Conservation (phyloP, 805 yeast genomes). For the Metschnikowia hibisci region DNA sequence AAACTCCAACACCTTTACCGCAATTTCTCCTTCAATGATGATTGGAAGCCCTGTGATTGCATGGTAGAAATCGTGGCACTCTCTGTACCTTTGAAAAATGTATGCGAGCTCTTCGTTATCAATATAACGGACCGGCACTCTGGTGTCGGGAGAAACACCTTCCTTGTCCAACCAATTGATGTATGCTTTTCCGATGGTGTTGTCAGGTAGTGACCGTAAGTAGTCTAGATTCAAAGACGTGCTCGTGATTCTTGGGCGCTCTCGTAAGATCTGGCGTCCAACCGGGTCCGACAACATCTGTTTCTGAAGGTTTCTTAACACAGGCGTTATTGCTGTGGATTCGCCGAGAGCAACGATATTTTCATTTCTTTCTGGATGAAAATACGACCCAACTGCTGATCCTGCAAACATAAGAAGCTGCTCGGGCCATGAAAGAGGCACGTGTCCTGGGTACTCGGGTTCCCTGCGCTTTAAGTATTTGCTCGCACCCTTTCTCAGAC, state of each 20-base stretch:
- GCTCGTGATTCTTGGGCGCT: slow-evolving; percentile 79
- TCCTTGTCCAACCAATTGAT: slow-evolving; percentile 78
- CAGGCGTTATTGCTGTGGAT: slow-evolving; percentile 72
- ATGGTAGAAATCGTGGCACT: slow-evolving; percentile 96
- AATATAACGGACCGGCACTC: slow-evolving; percentile 82
- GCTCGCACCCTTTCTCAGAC: slow-evolving; percentile 18
- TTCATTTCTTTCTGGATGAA: slow-evolving; percentile 72
- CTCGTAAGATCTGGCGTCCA: slow-evolving; percentile 76
- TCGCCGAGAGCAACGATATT: slow-evolving; percentile 86
- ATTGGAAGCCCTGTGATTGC: slow-evolving; percentile 88
- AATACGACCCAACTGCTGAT: slow-evolving; percentile 73
- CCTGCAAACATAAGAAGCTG: slow-evolving; percentile 60
- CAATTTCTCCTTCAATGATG: slow-evolving; percentile 92
- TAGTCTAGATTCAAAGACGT: slow-evolving; percentile 60
- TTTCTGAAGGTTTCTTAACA: slow-evolving; percentile 57
- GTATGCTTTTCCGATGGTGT: slow-evolving; percentile 77
- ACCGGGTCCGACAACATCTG: slow-evolving; percentile 71
- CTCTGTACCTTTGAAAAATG: slow-evolving; percentile 90
- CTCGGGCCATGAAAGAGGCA: slow-evolving; percentile 67
- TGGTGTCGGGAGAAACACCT: slow-evolving; percentile 89
- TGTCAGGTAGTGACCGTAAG: slow-evolving; percentile 56
- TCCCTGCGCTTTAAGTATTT: slow-evolving; percentile 35
- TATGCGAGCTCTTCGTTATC: slow-evolving; percentile 89
- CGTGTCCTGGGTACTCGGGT: slow-evolving; percentile 68
- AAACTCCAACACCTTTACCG: slow-evolving; percentile 87